Evolutionary conservation across 164 flowering plant species (phyloP), one percentile per base, ranked within the genome.

Genomic region (Nymphaea thermarum): DNA sequence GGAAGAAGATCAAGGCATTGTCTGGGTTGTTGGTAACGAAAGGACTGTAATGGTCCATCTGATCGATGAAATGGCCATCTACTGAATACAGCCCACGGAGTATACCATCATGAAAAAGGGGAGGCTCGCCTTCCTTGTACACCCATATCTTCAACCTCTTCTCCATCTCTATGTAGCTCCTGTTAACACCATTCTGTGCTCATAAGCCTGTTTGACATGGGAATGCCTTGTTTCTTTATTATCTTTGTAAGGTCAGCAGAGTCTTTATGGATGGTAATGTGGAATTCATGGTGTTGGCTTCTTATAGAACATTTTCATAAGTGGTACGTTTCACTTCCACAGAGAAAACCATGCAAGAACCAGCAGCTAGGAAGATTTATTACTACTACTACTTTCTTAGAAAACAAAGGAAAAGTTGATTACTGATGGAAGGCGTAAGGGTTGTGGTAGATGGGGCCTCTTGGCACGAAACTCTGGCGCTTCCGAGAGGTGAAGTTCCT

Each of bases 351-450:
- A n/a, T n/a, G n/a, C n/a, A n/a, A n/a, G n/a, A n/a, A n/a, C n/a
- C n/a, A n/a, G n/a, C n/a, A n/a, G n/a, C n/a, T n/a, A n/a, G n/a
- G n/a, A n/a, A n/a, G n/a, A n/a, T n/a, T n/a, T n/a, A n/a, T n/a
- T n/a, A 25, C 36, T 25, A 25, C 36, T 25, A 25, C 36, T 25
- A 25, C 1, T 25, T 25, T 25, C 1, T 25, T 25, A 25, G 36
- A 25, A 25, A 1, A 25, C 36, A 25, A 25, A n/a, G n/a, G 5
- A 10, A 5, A 10, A 10, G 53, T 45, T 45, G 53, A 45, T 45
- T 10, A 85, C 86, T 85, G 92, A 70, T 81, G 80, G 74, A 87
- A 87, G 3, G 84, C 85, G 59, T 73, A 70, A 41, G 82, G 67
- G 67, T 87, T 84, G 68, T 82, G 72, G 73, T 87, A 87, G 41